Percentiles rank a stretch among this genome's conserved stretches.
These are phyloP conservation scores for Aplosporella prunicola DNA, from an alignment of 2,329 filamentous ascomycete genomes.

Conservation along the genomic window DNA sequence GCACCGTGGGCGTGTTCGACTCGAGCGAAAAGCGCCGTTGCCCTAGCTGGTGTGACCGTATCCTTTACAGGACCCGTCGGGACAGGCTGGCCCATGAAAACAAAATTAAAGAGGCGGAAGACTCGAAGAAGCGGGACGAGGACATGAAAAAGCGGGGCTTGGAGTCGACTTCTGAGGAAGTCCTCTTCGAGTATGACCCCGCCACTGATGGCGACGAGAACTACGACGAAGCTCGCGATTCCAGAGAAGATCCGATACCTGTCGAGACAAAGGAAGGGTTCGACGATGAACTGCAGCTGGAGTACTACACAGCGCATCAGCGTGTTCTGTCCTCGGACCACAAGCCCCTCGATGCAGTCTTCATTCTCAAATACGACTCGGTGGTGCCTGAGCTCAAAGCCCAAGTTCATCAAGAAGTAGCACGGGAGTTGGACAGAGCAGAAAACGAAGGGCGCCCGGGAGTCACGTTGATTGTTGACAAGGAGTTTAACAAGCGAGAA, in stretches of 20 bases:
- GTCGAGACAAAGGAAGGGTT: conserved; percentile 51
- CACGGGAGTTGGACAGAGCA: conserved; percentile 74
- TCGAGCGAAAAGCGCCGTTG: conserved; percentile 88
- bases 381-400: conserved; percentile 79
- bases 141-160: conserved; percentile 77
- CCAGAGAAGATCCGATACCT: conserved; percentile 36
- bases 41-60: conserved; percentile 95
- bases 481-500: conserved; percentile 13
- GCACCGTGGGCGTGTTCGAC: conserved; percentile 87
- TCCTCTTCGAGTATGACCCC: conserved; percentile 85
- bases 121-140: conserved; percentile 62
- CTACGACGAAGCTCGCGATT: conserved; percentile 49
- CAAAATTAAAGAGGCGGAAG: conserved; percentile 53
- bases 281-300: conserved; percentile 45
- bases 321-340: conserved; percentile 87
- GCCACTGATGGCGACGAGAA: conserved; percentile 57
- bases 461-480: conserved; percentile 73
- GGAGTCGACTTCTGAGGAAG: conserved; percentile 67
- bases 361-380: conserved; percentile 75
- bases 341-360: conserved; percentile 79
- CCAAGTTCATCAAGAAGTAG: conserved; percentile 76
- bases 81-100: conserved; percentile 59
- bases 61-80: conserved; percentile 70
- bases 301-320: conserved; percentile 79
- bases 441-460: conserved; percentile 84